These are phyloP conservation scores for Dichomitus squalens DNA, from an alignment of 1,284 basidiomycete genomes.

Conservation along the genomic window DNA sequence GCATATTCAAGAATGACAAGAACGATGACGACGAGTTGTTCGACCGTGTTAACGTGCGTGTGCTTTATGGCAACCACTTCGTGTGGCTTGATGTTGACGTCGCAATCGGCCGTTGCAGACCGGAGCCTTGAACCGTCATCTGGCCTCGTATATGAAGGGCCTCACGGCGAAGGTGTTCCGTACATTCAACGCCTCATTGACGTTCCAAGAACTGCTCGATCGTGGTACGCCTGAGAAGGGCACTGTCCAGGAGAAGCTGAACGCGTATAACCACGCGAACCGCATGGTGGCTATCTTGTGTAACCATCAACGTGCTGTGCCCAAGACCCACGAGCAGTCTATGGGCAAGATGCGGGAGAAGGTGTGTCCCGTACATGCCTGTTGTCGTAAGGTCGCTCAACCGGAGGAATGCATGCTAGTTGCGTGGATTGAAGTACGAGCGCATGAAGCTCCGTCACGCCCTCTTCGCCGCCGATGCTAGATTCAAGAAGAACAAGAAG, in stretches of 20 bases:
- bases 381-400: constrained; percentile 5
- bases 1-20: constrained; percentile 81
- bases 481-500: constrained; percentile 82
- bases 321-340: constrained; percentile 88
- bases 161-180: constrained; percentile 98
- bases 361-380: constrained; percentile 47
- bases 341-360: constrained; percentile 93
- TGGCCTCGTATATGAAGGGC: constrained; percentile 92
- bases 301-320: constrained; percentile 95
- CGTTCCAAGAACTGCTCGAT: constrained; percentile 85
- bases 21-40: constrained; percentile 88
- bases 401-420: constrained; percentile 39
- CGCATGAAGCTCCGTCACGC: constrained; percentile 89
- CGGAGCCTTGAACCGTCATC: constrained; percentile 83
- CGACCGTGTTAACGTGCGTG: constrained; percentile 85
- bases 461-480: constrained; percentile 74
- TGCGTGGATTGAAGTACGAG: constrained; percentile 87
- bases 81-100: not conserved
- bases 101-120: constrained; percentile 56
- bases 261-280: constrained; percentile 95
- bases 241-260: constrained; percentile 88
- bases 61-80: not conserved
- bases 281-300: constrained; percentile 94
- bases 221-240: constrained; percentile 71
- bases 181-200: constrained; percentile 97